phyloP scores from a whole-genome alignment of 2,329 filamentous ascomycete species.

The Trichoderma simmonsii region DNA sequence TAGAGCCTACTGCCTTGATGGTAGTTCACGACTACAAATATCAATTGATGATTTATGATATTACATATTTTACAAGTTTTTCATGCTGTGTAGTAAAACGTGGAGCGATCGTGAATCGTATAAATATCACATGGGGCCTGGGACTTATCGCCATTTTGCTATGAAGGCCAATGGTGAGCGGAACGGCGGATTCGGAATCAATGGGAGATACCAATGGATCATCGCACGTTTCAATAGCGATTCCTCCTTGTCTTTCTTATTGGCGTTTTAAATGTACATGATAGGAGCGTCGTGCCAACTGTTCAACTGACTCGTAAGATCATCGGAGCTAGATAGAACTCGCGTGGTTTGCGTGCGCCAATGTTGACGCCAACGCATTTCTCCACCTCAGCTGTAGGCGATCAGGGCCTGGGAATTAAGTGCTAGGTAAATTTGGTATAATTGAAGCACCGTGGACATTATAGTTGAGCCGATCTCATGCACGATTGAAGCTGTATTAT shows the following conservation, averaged over 20 bases:
- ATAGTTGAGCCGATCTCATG: neutral
- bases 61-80: neutral
- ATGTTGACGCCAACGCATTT: neutral
- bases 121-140: neutral
- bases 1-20: neutral
- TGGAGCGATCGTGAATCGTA: neutral
- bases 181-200: neutral
- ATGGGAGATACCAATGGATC: neutral
- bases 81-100: neutral
- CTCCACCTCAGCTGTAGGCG: slow-evolving; percentile 1
- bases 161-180: no score
- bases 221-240: neutral
- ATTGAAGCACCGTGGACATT: neutral
- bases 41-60: neutral
- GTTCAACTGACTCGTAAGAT: slow-evolving; percentile 2
- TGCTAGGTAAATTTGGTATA: neutral
- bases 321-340: neutral
- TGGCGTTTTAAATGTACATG: neutral
- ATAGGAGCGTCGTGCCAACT: neutral
- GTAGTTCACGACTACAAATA: neutral
- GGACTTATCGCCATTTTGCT: neutral
- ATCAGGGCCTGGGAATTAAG: no score
- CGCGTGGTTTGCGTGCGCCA: neutral
- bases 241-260: neutral
- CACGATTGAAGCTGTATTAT: neutral